These are phyloP conservation scores for Neopestalotiopsis rosae DNA, from an alignment of 2,329 filamentous ascomycete genomes.

Conservation along the genomic window DNA sequence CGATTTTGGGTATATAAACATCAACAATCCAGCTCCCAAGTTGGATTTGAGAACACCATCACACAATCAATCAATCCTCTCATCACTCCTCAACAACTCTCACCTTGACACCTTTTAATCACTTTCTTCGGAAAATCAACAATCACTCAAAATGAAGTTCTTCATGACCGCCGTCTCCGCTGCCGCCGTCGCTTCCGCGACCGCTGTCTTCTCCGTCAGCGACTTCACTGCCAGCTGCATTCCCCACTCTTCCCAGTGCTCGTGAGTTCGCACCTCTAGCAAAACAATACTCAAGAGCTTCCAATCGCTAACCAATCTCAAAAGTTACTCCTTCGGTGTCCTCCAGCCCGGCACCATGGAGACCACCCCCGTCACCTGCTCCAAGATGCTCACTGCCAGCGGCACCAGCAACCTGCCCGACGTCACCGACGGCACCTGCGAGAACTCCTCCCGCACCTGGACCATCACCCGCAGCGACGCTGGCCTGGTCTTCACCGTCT, in stretches of 20 bases:
- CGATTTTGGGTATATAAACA: not conserved
- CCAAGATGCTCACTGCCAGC: conserved; percentile 20
- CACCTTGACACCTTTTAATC: not conserved
- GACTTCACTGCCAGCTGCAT: conserved; percentile 35
- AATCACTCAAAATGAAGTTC: conserved; percentile 33
- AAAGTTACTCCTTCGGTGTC: conserved; percentile 24
- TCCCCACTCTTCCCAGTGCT: conserved; percentile 34
- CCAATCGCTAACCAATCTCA: not conserved
- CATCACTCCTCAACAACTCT: not conserved
- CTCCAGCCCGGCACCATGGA: conserved; percentile 32
- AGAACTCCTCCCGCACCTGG: conserved; percentile 36
- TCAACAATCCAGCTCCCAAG: not conserved
- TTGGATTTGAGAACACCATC: not conserved
- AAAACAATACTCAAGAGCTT: conserved; percentile 7
- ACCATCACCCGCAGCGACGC: conserved; percentile 27
- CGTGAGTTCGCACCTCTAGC: conserved; percentile 22
- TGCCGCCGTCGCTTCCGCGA: conserved; percentile 4
- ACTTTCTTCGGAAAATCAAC: not conserved
- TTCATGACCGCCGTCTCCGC: conserved; percentile 28
- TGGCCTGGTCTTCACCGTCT: conserved; percentile 34
- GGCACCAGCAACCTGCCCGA: conserved; percentile 34
- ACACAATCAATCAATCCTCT: not conserved
- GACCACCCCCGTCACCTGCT: conserved; percentile 31
- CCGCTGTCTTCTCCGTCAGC: conserved; percentile 30
- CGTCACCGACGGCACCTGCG: conserved; percentile 34